Base-by-base conservation (phyloP, 805 yeast genomes). In the Pichia cephalocereana region DNA sequence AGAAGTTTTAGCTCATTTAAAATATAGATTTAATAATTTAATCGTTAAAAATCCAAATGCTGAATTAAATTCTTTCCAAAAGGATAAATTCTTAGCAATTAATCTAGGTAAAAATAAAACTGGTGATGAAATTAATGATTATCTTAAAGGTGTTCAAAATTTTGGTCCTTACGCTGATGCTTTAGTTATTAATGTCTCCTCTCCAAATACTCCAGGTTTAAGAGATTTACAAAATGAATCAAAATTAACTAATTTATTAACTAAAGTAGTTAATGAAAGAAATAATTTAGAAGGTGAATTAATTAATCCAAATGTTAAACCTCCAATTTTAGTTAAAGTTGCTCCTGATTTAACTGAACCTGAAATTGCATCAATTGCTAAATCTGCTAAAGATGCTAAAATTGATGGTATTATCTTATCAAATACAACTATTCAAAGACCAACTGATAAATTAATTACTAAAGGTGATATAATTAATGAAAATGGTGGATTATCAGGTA, bases 191-290 rank as follows among this genome's bases (percentile, higher is more conserved):
- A 91, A 91, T 60, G 96, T 91, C 14, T 88, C 96, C 1, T 85
- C 95, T 44, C 98, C 98, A 46, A 91, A 91, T 62, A 91, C 98
- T 1, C 98, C 98, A 6, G 97, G 97, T 2, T 74, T 91, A 56
- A 78, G 98, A 60, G 86, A 81, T 57, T 74, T 91, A 56, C 98
- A 91, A 69, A 77, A 70, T 48, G 95, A 86, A 56, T 72, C 72
- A 48, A 86, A 84, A 62, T 74, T 91, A 51, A 78, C 87, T 8
- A 72, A 72, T 36, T 70, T 91, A 57, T 72, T 91, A 56, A 68
- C 76, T 10, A 69, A 80, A 12, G 89, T 91, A 34, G 80, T 89
- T 12, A 64, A 67, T 1, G 89, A 85, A 62, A 78, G 97, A 62
- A 74, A 86, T 57, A 49, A 52, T 2, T 66, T 82, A 41, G 64